phyloP scores from a whole-genome alignment of 78 protist genomes.

The Emiliania huxleyi region DNA sequence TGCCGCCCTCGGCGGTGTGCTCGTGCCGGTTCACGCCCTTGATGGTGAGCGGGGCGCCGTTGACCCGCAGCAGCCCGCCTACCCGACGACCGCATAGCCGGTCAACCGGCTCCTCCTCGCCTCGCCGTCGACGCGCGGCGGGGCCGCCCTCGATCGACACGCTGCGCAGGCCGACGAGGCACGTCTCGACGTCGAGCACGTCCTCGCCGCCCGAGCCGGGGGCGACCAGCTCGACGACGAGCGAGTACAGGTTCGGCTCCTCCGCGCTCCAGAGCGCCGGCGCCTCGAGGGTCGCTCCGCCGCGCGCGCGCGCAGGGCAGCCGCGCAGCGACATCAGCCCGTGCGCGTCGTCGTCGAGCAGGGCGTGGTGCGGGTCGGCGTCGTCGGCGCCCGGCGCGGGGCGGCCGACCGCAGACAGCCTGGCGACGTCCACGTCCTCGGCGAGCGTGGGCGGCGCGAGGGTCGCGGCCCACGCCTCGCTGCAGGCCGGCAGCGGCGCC shows the following conservation, averaged over 20 bases:
- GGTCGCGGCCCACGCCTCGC: background rate
- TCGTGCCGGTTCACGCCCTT: conserved; percentile 56
- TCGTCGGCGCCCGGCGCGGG: background rate
- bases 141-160: background rate
- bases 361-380: background rate
- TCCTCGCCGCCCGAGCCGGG: background rate
- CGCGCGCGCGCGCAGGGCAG: background rate
- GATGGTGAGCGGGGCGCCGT: conserved; percentile 16
- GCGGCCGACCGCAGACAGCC: background rate
- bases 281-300: background rate
- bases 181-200: background rate
- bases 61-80: background rate
- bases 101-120: too few relatives aligned
- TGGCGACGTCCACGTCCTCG: background rate
- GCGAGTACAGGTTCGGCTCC: conserved; percentile 31
- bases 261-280: conserved; percentile 15
- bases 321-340: background rate
- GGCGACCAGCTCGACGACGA: background rate
- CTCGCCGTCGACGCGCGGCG: too few relatives aligned
- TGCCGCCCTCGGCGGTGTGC: conserved; percentile 30
- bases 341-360: background rate
- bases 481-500: background rate
- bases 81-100: too few relatives aligned
- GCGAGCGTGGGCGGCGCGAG: background rate
- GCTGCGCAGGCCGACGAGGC: background rate